Conservation (phyloP, 2,329 filamentous ascomycete species). For the Fusarium sp. region DNA sequence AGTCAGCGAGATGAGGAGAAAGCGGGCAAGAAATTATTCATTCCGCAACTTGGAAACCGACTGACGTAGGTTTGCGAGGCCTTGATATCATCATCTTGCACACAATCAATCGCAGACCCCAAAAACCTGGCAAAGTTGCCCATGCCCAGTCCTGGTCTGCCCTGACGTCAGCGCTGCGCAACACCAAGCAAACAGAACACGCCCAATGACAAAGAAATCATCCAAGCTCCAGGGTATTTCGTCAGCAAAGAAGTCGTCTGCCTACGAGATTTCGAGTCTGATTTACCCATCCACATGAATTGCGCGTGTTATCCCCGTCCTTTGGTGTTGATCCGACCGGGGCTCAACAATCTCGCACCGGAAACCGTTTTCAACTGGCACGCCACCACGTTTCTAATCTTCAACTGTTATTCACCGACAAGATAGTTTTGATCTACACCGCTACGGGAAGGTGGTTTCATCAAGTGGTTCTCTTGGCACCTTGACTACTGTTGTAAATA, state of each 20-base stretch:
- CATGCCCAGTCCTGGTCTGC: constrained; percentile 39
- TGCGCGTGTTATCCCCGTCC: not conserved
- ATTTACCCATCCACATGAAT: too few relatives aligned
- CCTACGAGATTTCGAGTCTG: too few relatives aligned
- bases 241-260: not conserved
- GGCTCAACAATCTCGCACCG: not conserved
- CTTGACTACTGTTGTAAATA: not conserved
- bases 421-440: not conserved
- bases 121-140: constrained; percentile 44
- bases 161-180: constrained; percentile 49
- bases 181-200: constrained; percentile 20
- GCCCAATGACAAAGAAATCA: not conserved
- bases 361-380: not conserved
- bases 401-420: constrained; percentile 2
- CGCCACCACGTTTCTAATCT: constrained; percentile 36
- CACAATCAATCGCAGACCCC: constrained; percentile 21
- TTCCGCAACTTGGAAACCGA: not conserved
- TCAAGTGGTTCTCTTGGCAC: not conserved
- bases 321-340: not conserved
- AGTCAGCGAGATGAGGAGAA: not conserved
- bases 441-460: not conserved
- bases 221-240: constrained; percentile 20
- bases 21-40: constrained; percentile 1
- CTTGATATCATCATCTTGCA: constrained; percentile 19
- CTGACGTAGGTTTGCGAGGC: constrained; percentile 33